Percentiles rank a stretch among this genome's conserved stretches.
Evolutionary conservation across 768 basidiomycete species (phyloP).

Genomic region (Pilatotrama ljubarskyi): DNA sequence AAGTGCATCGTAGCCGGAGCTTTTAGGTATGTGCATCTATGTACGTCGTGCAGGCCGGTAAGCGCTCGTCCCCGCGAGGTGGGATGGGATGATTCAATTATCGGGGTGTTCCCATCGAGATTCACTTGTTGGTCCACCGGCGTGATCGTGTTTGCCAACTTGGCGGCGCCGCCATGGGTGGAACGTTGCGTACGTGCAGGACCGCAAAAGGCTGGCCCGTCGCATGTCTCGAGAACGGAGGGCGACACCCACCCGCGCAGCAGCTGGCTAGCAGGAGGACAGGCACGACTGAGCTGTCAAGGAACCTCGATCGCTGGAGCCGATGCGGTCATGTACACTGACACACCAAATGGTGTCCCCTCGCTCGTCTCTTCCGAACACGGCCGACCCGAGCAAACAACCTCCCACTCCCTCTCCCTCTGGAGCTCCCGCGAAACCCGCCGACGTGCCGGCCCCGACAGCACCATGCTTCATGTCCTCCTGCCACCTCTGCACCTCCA

Average conservation of each 20-base stretch:
- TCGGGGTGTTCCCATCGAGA: not conserved
- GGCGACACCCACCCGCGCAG: no score
- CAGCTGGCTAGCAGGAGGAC: not conserved
- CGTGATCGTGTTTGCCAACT: no score
- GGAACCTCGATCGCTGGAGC: not conserved
- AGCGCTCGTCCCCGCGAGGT: no score
- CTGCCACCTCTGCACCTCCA: no score
- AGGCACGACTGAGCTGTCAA: not conserved
- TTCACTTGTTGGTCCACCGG: constrained; percentile 5
- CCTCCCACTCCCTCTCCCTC: no score
- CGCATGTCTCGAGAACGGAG: no score
- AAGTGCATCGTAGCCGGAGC: not conserved
- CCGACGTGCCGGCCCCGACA: not conserved
- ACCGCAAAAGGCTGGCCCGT: no score
- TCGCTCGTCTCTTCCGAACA: not conserved
- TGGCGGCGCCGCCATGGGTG: no score
- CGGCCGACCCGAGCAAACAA: not conserved
- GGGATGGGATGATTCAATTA: not conserved
- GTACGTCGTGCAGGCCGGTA: no score
- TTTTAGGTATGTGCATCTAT: no score
- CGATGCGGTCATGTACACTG: not conserved
- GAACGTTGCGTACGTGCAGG: not conserved
- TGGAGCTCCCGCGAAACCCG: not conserved
- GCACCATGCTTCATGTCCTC: not conserved
- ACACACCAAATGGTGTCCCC: not conserved